phyloP scores from a whole-genome alignment of 805 yeast species.

The Dipodascus geniculatus region DNA sequence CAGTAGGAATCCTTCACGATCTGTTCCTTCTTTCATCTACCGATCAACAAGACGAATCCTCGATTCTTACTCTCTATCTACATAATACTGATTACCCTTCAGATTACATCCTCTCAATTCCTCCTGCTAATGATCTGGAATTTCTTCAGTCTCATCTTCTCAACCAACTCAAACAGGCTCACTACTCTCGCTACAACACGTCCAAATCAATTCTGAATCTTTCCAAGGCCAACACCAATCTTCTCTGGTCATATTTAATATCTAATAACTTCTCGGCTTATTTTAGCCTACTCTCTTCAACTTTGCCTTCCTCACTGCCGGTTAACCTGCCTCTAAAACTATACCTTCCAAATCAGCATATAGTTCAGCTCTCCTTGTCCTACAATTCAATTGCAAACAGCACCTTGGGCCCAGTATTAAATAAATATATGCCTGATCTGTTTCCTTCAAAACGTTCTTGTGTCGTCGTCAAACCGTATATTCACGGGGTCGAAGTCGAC shows the following conservation, averaged over 20 bases:
- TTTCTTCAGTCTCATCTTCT: neutral
- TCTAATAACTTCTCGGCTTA: conserved; percentile 16
- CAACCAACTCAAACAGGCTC: neutral
- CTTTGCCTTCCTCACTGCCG: conserved; percentile 16
- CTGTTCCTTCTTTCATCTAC: conserved; percentile 28
- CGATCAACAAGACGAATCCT: conserved; percentile 9
- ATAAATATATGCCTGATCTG: conserved; percentile 32
- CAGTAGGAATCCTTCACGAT: conserved; percentile 61
- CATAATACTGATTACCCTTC: conserved; percentile 34
- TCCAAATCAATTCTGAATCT: conserved; percentile 72
- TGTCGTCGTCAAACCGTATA: conserved; percentile 32
- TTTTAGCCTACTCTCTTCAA: conserved; percentile 17
- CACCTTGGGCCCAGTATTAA: conserved; percentile 33
- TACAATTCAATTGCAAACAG: conserved; percentile 12
- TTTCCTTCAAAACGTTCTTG: conserved; percentile 31
- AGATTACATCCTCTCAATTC: conserved; percentile 24
- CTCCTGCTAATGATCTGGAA: neutral
- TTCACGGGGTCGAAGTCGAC: conserved; percentile 39
- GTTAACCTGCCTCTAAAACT: conserved; percentile 23
- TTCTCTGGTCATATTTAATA: conserved; percentile 43
- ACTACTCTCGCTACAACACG: conserved; percentile 27
- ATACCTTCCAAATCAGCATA: conserved; percentile 27
- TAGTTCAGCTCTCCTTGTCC: conserved; percentile 26
- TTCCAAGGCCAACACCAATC: conserved; percentile 46
- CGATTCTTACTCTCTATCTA: conserved; percentile 32